Evolutionary conservation across 805 yeast genomes (phyloP).

Genomic region (Sugiyamaella qingdaonensis): DNA sequence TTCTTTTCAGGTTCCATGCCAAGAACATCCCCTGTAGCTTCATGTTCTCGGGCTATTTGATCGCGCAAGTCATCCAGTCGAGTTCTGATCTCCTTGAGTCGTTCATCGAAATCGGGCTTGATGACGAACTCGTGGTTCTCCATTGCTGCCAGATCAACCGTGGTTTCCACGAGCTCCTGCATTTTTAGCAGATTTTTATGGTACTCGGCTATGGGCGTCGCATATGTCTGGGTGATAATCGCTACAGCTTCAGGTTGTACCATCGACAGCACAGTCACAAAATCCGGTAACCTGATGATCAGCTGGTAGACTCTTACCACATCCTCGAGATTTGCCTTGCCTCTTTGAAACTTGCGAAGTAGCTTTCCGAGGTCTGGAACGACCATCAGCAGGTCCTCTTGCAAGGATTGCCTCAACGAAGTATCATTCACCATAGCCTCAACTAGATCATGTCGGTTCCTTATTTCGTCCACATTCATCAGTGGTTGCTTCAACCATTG

Average conservation of each 20-base stretch:
- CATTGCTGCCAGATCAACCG: conserved; percentile 80
- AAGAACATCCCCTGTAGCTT: conserved; percentile 65
- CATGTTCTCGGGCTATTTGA: conserved; percentile 58
- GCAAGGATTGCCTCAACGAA: conserved; percentile 59
- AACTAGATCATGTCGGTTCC: conserved; percentile 70
- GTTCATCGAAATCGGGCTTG: conserved; percentile 84
- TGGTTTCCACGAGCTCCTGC: conserved; percentile 85
- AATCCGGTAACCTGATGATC: conserved; percentile 63
- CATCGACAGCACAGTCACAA: conserved; percentile 48
- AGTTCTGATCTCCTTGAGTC: conserved; percentile 55
- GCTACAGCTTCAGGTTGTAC: conserved; percentile 34
- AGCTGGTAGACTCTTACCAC: conserved; percentile 86
- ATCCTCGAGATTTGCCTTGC: conserved; percentile 70
- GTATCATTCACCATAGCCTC: conserved; percentile 67
- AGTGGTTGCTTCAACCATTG: conserved; percentile 98
- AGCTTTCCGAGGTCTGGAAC: conserved; percentile 83
- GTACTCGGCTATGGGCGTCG: conserved; percentile 48
- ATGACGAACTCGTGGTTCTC: conserved; percentile 81
- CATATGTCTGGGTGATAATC: conserved; percentile 48
- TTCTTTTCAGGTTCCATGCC: conserved; percentile 82
- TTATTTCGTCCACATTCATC: conserved; percentile 56
- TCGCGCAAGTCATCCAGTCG: conserved; percentile 52
- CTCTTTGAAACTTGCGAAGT: conserved; percentile 57
- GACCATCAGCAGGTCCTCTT: conserved; percentile 59
- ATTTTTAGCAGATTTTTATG: conserved; percentile 56